A percentile compares a stretch with the other conserved stretches of the same genome.
phyloP scores from a whole-genome alignment of 345 rosid species.

The Hypericum androsaemum region DNA sequence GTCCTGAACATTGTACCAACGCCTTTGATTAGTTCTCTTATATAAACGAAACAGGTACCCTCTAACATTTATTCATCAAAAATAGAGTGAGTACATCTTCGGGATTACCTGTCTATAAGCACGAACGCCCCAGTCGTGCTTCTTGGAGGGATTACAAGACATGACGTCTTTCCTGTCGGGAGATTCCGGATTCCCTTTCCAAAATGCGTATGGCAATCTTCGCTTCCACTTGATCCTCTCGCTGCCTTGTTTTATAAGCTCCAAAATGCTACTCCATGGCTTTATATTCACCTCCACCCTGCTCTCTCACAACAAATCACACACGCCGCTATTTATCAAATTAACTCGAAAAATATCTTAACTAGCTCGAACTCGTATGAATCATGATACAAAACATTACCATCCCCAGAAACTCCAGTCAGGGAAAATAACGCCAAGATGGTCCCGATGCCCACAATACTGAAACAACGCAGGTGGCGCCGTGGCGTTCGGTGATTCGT shows the following conservation, averaged over 20 bases:
- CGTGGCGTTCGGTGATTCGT: slow-evolving; percentile 16
- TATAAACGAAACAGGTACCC: too few species aligned
- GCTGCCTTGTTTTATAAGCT: slow-evolving; percentile 32
- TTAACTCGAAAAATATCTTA: neutral
- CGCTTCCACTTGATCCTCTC: slow-evolving; percentile 40
- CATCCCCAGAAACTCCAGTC: slow-evolving; percentile 32
- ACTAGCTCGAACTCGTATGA: too few species aligned
- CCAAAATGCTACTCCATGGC: slow-evolving; percentile 39
- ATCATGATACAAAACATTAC: slow-evolving; percentile 11
- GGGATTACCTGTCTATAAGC: neutral
- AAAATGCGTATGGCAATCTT: slow-evolving; percentile 47
- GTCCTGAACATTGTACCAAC: slow-evolving; percentile 14
- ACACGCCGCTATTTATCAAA: neutral
- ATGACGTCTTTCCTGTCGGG: slow-evolving; percentile 25
- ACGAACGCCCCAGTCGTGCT: slow-evolving; percentile 30
- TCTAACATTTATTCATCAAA: too few species aligned
- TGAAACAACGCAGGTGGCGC: neutral
- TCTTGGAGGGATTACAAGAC: slow-evolving; percentile 35
- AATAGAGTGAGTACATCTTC: too few species aligned
- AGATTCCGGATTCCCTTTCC: slow-evolving; percentile 55
- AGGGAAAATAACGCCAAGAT: neutral
- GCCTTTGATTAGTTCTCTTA: too few species aligned
- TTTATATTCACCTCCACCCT: slow-evolving; percentile 59
- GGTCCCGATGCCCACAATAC: neutral
- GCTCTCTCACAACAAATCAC: neutral